Percentiles rank a stretch among this genome's conserved stretches.
These are phyloP conservation scores for Claviceps pazoutovae DNA, from an alignment of 2,329 filamentous ascomycete species.

Conservation along the genomic window DNA sequence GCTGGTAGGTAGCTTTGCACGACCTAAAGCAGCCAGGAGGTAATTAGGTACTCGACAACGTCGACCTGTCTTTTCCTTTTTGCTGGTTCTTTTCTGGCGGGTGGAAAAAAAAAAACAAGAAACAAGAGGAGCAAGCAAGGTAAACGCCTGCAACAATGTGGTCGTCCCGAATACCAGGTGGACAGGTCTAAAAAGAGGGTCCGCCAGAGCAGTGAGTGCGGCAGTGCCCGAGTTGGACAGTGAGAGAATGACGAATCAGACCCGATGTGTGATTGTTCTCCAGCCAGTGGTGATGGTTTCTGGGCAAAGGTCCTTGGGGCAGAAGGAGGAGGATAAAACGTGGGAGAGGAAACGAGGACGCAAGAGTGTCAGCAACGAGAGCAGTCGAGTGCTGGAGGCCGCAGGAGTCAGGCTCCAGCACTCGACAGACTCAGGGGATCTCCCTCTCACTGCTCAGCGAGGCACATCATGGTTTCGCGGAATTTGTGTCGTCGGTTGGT, in stretches of 20 bases:
- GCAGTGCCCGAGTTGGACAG: not conserved
- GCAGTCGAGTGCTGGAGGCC: not conserved
- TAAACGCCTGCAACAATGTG: not conserved
- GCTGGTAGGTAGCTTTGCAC: not conserved
- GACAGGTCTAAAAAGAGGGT: slow-evolving; percentile 7
- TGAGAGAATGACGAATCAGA: not conserved
- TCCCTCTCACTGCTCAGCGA: not conserved
- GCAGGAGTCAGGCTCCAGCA: not conserved
- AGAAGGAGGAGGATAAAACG: not conserved
- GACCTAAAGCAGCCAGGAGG: not conserved
- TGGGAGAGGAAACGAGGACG: not conserved
- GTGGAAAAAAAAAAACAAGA: not conserved
- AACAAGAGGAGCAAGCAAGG: not conserved
- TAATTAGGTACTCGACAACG: not conserved
- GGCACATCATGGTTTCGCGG: not conserved
- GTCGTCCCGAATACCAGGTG: not conserved
- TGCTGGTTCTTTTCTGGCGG: not conserved
- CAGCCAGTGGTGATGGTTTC: not conserved
- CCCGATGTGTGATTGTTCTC: not conserved
- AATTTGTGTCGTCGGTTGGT: not conserved
- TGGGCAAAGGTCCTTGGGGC: not conserved
- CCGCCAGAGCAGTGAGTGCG: not conserved
- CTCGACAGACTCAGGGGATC: slow-evolving; percentile 2
- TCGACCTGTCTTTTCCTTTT: not conserved
- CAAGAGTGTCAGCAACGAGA: not conserved